These are phyloP conservation scores for Juncus inflexus DNA, from an alignment of 176 grass and related monocot genomes.

Conservation along the genomic window DNA sequence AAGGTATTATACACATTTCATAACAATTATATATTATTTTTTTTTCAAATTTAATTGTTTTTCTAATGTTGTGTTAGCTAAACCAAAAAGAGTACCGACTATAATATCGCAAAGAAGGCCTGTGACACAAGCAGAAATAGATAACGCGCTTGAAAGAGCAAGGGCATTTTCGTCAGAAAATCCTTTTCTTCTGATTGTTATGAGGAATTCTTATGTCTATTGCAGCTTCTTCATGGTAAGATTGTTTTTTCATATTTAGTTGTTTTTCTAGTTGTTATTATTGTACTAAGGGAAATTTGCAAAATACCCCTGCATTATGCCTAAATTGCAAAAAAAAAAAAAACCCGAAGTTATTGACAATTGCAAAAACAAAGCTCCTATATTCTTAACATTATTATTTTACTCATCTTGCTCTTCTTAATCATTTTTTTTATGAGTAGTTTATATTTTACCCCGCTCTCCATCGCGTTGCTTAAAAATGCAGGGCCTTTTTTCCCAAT, in stretches of 20 bases:
- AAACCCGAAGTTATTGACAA: no score
- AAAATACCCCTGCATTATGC: no score
- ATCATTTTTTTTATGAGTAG: no score
- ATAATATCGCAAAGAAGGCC: conserved; percentile 58
- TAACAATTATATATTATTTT: conserved; percentile 23
- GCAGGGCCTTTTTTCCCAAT: no score
- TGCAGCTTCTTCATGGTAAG: conserved; percentile 77
- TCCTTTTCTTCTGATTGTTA: conserved; percentile 46
- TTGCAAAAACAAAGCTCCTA: no score
- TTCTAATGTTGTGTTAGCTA: conserved; percentile 28
- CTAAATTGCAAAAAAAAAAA: neutral
- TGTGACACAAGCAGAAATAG: conserved; percentile 62
- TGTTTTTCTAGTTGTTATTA: conserved; percentile 7
- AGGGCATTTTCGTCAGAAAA: conserved; percentile 62
- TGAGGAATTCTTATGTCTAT: conserved; percentile 84
- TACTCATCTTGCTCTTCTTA: no score
- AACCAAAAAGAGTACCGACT: conserved; percentile 33
- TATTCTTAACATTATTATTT: no score
- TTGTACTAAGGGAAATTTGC: no score
- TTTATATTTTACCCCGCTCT: no score
- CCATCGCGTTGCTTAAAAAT: no score
- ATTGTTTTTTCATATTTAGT: neutral
- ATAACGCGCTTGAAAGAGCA: conserved; percentile 43
- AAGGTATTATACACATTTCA: neutral
- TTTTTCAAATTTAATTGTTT: conserved; percentile 9